Evolutionary conservation across 305 asterid genomes (phyloP).

Genomic region (Solanum hybrid): DNA sequence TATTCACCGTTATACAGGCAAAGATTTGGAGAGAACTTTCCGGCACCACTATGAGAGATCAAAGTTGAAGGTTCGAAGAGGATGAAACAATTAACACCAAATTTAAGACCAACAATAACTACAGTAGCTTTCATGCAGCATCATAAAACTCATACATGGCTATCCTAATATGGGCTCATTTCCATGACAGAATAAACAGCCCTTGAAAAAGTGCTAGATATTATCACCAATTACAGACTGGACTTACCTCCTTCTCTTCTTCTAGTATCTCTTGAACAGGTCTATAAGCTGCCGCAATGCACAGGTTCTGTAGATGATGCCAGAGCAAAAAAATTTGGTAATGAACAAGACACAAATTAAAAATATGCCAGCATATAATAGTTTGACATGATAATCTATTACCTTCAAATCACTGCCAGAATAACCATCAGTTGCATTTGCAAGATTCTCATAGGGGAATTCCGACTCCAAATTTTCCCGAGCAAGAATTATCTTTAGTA

Average conservation of each 20-base stretch:
- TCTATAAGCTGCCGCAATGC: constrained; percentile 89
- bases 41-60: neutral
- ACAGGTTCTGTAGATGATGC: constrained; percentile 60
- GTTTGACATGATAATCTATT: constrained; percentile 7
- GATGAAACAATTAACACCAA: neutral
- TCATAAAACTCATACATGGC: neutral
- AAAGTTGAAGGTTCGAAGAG: neutral
- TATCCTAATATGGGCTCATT: neutral
- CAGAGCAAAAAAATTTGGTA: neutral
- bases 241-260: constrained; percentile 54
- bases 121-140: neutral
- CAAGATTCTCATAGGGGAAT: constrained; percentile 67
- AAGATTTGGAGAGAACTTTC: neutral
- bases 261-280: constrained; percentile 93
- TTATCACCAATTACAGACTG: neutral
- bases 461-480: constrained; percentile 68
- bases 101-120: neutral
- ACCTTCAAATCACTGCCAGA: constrained; percentile 99
- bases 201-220: neutral
- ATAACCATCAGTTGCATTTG: constrained; percentile 92
- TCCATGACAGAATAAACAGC: neutral
- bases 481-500: constrained; percentile 72
- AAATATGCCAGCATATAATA: constrained; percentile 4
- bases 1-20: neutral
- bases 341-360: neutral